Evolutionary conservation across 1,139 yeast genomes (phyloP), one percentile per base, ranked within the genome.

Genomic region (Pichia inconspicua): DNA sequence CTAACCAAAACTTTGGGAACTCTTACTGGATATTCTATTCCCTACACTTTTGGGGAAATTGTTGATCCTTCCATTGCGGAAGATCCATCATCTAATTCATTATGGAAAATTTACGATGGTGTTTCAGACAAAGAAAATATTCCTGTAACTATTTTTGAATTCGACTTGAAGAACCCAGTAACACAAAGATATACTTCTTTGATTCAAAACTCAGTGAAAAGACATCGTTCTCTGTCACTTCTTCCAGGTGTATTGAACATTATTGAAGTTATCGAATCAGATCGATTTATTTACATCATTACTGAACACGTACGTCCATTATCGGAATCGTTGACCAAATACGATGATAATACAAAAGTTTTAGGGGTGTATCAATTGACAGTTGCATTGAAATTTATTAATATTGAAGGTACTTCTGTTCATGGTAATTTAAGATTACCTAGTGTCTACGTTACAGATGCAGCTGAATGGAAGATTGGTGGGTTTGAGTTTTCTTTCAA

Each of bases 391-490:
- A 73, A 73, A 53, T 80, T 81, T 54, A 70, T 89, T 48, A 82
- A 85, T 55, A 71, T 68, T 22, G 84, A 78, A 50, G 87, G 86
- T 19, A 67, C 73, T 25, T 77, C 83, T 30, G 68, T 84, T 3
- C 84, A 86, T 58, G 92, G 90, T 2, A 79, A 80, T 51, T 59
- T 89, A 37, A 72, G 77, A 53, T 58, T 68, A 30, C 72, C 75
- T 40, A 76, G 86, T 0, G 73, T 90, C 0, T 88, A 67, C 63
- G 80, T 87, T 14, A 84, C 77, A 48, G 75, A 72, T 25, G 62
- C 71, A 39, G 95, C 96, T 9, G 95, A 86, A 59, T 87, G 96
- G 94, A 84, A 81, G 51, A 63, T 90, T 27, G 85, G 86, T 55
- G 96, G 96, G 1, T 78, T 89, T 58, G 97, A 90, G 63, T 65